A percentile compares a stretch with the other conserved stretches of the same genome.
These are phyloP conservation scores for Lolium rigidum DNA, from an alignment of 176 grass and related monocot genomes.

Conservation along the genomic window DNA sequence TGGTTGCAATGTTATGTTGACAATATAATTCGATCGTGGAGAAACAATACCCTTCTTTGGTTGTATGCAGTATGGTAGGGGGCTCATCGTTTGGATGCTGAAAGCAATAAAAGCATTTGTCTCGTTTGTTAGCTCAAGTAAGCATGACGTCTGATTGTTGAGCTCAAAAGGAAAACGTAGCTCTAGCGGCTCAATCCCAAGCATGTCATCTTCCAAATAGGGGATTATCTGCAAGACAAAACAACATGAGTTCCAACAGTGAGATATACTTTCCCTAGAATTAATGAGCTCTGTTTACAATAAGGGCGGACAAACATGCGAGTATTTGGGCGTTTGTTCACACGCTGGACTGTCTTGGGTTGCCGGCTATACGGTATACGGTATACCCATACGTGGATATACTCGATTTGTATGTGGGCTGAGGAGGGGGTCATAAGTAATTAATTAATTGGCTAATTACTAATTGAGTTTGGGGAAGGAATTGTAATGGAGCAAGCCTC, in stretches of 20 bases:
- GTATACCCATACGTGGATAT: no score
- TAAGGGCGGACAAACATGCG: no score
- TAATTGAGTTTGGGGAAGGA: no score
- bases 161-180: not conserved
- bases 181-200: slow-evolving; percentile 2
- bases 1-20: slow-evolving; percentile 5
- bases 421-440: no score
- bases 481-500: no score
- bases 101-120: not conserved
- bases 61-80: not conserved
- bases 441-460: no score
- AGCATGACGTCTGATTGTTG: not conserved
- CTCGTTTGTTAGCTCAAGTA: not conserved
- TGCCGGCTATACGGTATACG: no score
- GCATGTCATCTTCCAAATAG: not conserved
- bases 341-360: no score
- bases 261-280: not conserved
- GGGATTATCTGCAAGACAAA: not conserved
- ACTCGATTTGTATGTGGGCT: no score
- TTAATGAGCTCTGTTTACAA: no score
- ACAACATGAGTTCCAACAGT: not conserved
- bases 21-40: not conserved
- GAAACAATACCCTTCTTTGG: not conserved
- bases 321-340: no score
- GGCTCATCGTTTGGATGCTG: not conserved